Base-by-base conservation (phyloP, 805 yeast genomes). In the Yamadazyma tumulicola region DNA sequence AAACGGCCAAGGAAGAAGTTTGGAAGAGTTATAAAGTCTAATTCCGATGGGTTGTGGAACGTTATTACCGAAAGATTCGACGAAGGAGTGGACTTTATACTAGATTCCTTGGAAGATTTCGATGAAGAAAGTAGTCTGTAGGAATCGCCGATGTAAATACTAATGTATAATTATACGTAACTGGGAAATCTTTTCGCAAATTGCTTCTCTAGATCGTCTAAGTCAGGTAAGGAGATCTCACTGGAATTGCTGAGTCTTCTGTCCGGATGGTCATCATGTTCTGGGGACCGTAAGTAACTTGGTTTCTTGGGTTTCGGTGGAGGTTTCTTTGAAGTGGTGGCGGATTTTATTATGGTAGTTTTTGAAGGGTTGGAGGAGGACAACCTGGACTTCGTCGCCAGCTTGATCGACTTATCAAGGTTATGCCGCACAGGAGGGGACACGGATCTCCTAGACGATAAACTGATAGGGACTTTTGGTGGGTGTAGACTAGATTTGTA, bases 1-100 rank as follows among this genome's bases (percentile, higher is more conserved):
- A 87, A 86, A 52, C 74, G 81, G 52, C 96, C 96, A 24, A 76
- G 97, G 54, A 79, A 85, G 58, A 91, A 88, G 58, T 87, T 80
- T 52, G 98, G 98, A 15, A 74, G 96, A 40, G 96, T 93, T 3
- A 59, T 89, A 34, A 77, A 81, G 47, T 75, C 93, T 5, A 78
- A 79, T 28, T 63, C 69, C 17, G 91, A 83, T 47, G 88, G 91
- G 1, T 53, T 89, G 39, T 81, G 78, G 61, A 84, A 83, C 41
- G 76, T 86, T 10, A 72, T 87, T 34, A 80, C 79, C 41, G 96
- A 86, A 54, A 69, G 88, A 52, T 85, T 85, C 46, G 87, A 82
- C 19, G 97, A 88, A 51, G 85, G 89, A 2, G 72, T 84, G 12
- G 96, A 86, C 51, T 89, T 87, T 52, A 76, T 91, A 25, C 60